Evolutionary conservation across 1,284 basidiomycete genomes (phyloP).

Genomic region (Irpex rosettiformis): DNA sequence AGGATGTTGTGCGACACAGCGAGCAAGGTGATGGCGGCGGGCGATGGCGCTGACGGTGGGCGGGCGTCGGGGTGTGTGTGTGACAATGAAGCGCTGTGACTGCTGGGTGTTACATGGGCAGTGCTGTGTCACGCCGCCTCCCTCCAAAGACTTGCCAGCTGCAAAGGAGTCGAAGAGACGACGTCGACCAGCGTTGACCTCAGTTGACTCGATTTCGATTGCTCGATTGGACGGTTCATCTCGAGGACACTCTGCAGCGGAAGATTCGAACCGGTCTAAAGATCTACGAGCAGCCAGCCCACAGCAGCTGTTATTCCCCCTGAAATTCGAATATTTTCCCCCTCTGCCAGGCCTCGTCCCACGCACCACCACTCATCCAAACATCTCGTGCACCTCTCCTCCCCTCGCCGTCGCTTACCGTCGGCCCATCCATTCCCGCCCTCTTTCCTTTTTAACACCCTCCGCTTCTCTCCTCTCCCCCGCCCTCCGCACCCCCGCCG

Average conservation of each 20-base stretch:
- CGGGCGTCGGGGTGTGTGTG: neutral
- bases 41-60: neutral
- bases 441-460: neutral
- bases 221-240: too few species aligned
- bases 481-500: slow-evolving; percentile 6
- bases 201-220: too few species aligned
- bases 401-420: slow-evolving; percentile 1
- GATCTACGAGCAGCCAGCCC: neutral
- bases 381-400: neutral
- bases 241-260: too few species aligned
- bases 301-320: neutral
- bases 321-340: neutral
- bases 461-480: neutral
- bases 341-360: slow-evolving; percentile 1
- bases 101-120: neutral
- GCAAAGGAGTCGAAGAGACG: too few species aligned
- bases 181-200: too few species aligned
- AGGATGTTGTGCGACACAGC: neutral
- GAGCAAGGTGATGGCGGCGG: neutral
- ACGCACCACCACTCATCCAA: too few species aligned
- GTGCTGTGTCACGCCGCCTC: slow-evolving; percentile 1
- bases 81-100: slow-evolving; percentile 1
- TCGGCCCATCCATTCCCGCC: neutral
- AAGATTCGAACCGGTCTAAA: too few species aligned
- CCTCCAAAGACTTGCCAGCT: too few species aligned